phyloP scores from a whole-genome alignment of 202 grass and related monocot genomes.

The Schoenoplectus tabernaemontani region DNA sequence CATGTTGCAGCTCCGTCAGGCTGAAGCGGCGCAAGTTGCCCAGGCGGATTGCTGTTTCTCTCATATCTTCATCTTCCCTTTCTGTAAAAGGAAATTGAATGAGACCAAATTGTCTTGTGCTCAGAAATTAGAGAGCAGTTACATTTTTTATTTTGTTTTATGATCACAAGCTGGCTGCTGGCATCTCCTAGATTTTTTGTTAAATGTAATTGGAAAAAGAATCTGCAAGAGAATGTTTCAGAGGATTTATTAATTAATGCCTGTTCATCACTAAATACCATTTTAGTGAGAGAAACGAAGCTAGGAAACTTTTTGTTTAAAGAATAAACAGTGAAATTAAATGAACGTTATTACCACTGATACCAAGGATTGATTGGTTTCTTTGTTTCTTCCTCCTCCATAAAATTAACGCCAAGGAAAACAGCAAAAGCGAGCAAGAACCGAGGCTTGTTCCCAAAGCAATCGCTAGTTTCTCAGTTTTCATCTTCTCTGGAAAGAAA shows the following conservation, averaged over 20 bases:
- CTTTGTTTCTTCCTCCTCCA: slow-evolving; percentile 50
- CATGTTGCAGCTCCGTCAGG: slow-evolving; percentile 49
- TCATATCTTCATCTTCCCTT: slow-evolving; percentile 30
- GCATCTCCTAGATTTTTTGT: not conserved
- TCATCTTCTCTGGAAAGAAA: slow-evolving; percentile 44
- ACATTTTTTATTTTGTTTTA: not conserved
- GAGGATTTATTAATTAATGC: not conserved
- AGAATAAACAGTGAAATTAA: not conserved
- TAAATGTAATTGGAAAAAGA: not conserved
- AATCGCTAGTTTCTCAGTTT: slow-evolving; percentile 50
- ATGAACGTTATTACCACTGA: slow-evolving; percentile 29
- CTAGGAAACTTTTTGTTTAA: not conserved
- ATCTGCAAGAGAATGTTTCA: not conserved
- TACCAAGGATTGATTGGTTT: slow-evolving; percentile 52
- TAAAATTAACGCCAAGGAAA: slow-evolving; percentile 52
- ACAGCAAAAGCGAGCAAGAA: slow-evolving; percentile 52
- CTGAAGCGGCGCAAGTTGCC: slow-evolving; percentile 73
- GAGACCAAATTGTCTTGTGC: not conserved
- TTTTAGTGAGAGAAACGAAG: not conserved
- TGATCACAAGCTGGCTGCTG: not conserved
- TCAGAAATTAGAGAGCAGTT: not conserved
- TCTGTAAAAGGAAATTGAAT: slow-evolving; percentile 17
- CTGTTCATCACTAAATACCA: not conserved
- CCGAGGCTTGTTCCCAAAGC: slow-evolving; percentile 69
- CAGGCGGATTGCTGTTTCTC: slow-evolving; percentile 27